Evolutionary conservation across 805 yeast species (phyloP), one percentile per base, ranked within the genome.

Genomic region (Pichia occidentalis): DNA sequence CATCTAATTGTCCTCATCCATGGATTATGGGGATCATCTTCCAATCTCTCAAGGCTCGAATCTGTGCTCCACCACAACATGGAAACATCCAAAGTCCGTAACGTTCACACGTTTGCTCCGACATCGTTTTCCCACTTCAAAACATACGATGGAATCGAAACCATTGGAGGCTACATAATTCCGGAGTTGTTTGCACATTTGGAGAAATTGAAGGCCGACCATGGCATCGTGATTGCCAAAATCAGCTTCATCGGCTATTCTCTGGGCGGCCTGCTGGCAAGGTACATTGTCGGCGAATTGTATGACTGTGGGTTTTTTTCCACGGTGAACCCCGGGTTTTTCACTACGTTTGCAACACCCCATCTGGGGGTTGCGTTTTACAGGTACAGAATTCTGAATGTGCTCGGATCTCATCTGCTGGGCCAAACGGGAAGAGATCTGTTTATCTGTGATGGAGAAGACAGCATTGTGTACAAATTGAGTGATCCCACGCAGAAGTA

Each of bases 221-320:
- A 59, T 32, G 50, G 51, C 39, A 48, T 59, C 34, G 39, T 52
- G 18, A 70, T 71, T 12, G 56, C 54, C 10, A 72, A 77, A 48
- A 71, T 90, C 34, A 83, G 94, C 44, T 65, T 90, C 29, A 69
- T 85, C 3, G 96, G 97, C 0, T 90, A 88, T 57, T 85, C 95
- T 0, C 63, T 90, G 42, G 97, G 97, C 17, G 97, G 97, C 0
- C 60, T 88, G 24, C 75, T 90, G 23, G 68, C 87, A 0, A 65
- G 97, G 35, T 87, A 85, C 56, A 79, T 86, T 19, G 68, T 87
- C 32, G 50, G 71, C 56, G 58, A 79, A 66, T 44, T 71, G 64
- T 49, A 67, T 62, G 43, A 65, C 59, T 24, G 59, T 51, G 71
- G 67, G 1, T 73, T 69, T 53, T 85, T 78, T 49, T 71, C 71